Conservation (phyloP, 169 alveolate genomes). For the Plasmodium gallinaceum region DNA sequence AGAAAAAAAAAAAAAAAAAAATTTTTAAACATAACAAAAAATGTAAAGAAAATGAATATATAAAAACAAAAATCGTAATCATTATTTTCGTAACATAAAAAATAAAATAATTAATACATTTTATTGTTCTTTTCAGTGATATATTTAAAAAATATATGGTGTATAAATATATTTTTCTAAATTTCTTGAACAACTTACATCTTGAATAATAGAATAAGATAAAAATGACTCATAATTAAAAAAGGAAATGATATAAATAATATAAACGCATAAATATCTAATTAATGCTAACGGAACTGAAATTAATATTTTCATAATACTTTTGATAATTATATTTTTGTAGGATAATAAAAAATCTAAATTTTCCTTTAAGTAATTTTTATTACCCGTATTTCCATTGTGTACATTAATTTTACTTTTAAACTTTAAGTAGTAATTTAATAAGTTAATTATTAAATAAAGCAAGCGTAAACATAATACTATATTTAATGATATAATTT, state of each 20-base stretch:
- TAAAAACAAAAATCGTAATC: neutral
- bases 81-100: neutral
- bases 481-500: slow-evolving; percentile 28
- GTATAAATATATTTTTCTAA: neutral
- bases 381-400: neutral
- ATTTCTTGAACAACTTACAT: slow-evolving; percentile 14
- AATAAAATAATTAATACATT: too few relatives aligned
- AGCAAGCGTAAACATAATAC: slow-evolving; percentile 40
- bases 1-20: neutral
- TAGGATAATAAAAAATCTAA: slow-evolving; percentile 43
- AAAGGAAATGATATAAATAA: slow-evolving; percentile 43
- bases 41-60: neutral
- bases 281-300: slow-evolving; percentile 37
- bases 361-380: neutral
- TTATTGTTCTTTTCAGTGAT: neutral
- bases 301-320: slow-evolving; percentile 40
- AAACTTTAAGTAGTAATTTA: slow-evolving; percentile 21
- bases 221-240: slow-evolving; percentile 35
- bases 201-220: slow-evolving; percentile 33
- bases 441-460: slow-evolving; percentile 32
- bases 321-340: slow-evolving; percentile 36
- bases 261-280: slow-evolving; percentile 40
- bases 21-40: neutral
- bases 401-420: neutral
- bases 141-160: neutral